Evolutionary conservation across 2,329 filamentous ascomycete species (phyloP).

Genomic region (Paraphoma sp.): DNA sequence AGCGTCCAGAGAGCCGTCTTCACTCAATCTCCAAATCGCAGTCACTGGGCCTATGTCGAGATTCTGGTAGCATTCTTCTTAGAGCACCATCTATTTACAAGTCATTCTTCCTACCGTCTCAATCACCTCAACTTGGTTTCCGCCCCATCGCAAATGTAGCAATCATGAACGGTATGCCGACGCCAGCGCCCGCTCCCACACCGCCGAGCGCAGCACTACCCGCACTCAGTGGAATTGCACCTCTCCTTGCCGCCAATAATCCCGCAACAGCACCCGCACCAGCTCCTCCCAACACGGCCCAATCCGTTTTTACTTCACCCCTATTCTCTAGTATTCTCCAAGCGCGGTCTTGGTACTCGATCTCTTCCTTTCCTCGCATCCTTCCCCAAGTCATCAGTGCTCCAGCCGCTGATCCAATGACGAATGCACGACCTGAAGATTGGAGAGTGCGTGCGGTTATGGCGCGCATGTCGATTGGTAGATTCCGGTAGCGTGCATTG

Average conservation of each 20-base stretch:
- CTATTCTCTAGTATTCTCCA: conserved; percentile 67
- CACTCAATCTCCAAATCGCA: conserved; percentile 45
- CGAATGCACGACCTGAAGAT: conserved; percentile 54
- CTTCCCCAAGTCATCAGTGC: conserved; percentile 53
- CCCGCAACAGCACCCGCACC: conserved; percentile 44
- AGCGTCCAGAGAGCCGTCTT: conserved; percentile 41
- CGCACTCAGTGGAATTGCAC: conserved; percentile 30
- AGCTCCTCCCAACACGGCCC: conserved; percentile 60
- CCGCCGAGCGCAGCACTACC: conserved; percentile 54
- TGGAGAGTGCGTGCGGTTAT: conserved; percentile 50
- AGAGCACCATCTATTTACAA: not conserved
- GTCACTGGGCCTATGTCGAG: conserved; percentile 35
- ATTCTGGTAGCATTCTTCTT: conserved; percentile 11
- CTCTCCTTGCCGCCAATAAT: conserved; percentile 37
- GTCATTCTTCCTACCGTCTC: not conserved
- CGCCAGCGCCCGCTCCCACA: conserved; percentile 56
- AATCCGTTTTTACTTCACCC: conserved; percentile 63
- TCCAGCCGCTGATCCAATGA: conserved; percentile 55
- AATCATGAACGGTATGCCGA: not conserved
- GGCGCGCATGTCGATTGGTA: conserved; percentile 32
- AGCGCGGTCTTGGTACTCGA: conserved; percentile 70
- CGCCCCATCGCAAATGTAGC: not conserved
- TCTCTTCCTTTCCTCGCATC: conserved; percentile 64
- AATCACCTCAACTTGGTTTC: not conserved
- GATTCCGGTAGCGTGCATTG: conserved; percentile 26